Evolutionary conservation across 768 basidiomycete genomes (phyloP).

Genomic region (Russula sp.): DNA sequence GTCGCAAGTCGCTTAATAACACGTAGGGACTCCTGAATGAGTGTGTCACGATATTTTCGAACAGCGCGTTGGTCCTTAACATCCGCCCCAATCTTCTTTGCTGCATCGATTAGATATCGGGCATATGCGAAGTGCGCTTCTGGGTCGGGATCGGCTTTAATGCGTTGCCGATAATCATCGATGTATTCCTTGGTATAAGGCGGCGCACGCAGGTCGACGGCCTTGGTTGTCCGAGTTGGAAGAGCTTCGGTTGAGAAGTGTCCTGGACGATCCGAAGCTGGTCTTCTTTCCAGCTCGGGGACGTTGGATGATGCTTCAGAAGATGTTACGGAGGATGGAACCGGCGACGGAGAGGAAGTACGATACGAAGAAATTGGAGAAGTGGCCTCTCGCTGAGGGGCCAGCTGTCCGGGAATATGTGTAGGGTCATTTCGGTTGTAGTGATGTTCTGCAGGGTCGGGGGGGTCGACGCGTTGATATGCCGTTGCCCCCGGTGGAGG

Average conservation of each 20-base stretch:
- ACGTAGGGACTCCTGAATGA: conserved; percentile 87
- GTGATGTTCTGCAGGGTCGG: conserved; percentile 18
- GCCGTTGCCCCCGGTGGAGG: conserved; percentile 42
- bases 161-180: conserved; percentile 94
- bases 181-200: conserved; percentile 96
- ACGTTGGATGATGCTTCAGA: conserved; percentile 33
- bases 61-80: conserved; percentile 78
- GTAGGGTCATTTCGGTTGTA: conserved; percentile 15
- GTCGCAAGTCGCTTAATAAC: conserved; percentile 90
- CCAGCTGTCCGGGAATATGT: conserved; percentile 24
- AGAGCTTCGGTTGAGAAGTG: conserved; percentile 55
- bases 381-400: conserved; percentile 17
- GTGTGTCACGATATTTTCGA: conserved; percentile 84
- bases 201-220: conserved; percentile 75
- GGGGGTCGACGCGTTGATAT: conserved; percentile 25
- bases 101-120: conserved; percentile 99
- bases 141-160: conserved; percentile 97
- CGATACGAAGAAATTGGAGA: conserved; percentile 8
- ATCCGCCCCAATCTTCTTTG: conserved; percentile 78
- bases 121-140: conserved; percentile 97
- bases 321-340: conserved; percentile 30
- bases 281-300: conserved; percentile 57
- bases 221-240: conserved; percentile 69
- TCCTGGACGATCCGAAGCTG: conserved; percentile 53
- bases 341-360: conserved; percentile 13